These are phyloP conservation scores for Penicillium psychrofluorescens DNA, from an alignment of 495 filamentous ascomycete genomes.

Conservation along the genomic window DNA sequence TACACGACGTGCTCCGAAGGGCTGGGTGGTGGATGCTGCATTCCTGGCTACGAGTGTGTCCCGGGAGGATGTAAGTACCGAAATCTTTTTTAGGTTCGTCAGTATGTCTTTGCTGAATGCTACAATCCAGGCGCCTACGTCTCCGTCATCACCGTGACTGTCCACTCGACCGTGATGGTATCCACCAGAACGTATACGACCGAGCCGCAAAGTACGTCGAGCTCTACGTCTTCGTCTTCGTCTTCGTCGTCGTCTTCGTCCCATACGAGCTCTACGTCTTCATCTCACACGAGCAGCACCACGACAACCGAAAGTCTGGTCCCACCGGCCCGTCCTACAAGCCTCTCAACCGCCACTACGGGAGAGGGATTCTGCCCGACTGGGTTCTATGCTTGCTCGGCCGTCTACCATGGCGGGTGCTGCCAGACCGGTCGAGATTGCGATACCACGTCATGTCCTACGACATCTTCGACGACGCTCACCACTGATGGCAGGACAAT, in stretches of 20 bases:
- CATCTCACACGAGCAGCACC: constrained; percentile 5
- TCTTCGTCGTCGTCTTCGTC: too few relatives aligned
- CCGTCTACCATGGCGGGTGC: constrained; percentile 63
- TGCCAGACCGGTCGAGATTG: constrained; percentile 81
- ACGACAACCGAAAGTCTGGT: not conserved
- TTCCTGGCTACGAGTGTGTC: constrained; percentile 72
- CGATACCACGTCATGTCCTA: constrained; percentile 62
- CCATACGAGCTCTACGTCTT: constrained; percentile 15
- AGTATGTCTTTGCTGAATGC: not conserved
- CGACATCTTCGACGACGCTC: constrained; percentile 50
- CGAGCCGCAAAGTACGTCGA: constrained; percentile 19
- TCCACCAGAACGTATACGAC: constrained; percentile 35
- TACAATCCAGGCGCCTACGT: constrained; percentile 30
- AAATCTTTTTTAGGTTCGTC: not conserved
- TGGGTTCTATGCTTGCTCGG: constrained; percentile 68
- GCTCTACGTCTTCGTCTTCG: constrained; percentile 17
- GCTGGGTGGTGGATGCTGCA: constrained; percentile 81
- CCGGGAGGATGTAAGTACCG: constrained; percentile 68
- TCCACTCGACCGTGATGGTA: constrained; percentile 33
- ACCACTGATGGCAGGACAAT: constrained; percentile 59
- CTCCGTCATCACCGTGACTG: constrained; percentile 40
- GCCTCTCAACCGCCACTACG: constrained; percentile 25
- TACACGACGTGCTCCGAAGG: constrained; percentile 61
- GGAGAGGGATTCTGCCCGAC: constrained; percentile 48
- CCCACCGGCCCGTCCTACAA: constrained; percentile 1